Evolutionary conservation across 2,329 filamentous ascomycete genomes (phyloP).

Genomic region (Calonectria pseudoturangicola): DNA sequence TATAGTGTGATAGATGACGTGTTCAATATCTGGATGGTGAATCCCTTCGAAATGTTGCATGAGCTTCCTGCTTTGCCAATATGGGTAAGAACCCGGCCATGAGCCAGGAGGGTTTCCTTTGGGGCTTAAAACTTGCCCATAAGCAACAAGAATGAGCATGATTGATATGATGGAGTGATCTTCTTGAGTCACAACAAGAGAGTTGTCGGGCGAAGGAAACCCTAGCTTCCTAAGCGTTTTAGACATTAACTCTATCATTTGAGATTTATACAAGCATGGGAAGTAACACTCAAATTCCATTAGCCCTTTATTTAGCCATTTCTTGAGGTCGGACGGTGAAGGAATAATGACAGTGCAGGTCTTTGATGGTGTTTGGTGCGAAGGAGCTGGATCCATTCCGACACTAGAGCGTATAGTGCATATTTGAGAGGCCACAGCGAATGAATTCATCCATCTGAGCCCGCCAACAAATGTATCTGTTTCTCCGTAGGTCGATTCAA

Average conservation of each 20-base stretch:
- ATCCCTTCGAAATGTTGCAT: constrained; percentile 1
- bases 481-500: not conserved
- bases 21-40: not conserved
- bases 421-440: not conserved
- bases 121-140: not conserved
- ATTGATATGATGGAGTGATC: not conserved
- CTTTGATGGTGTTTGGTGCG: not conserved
- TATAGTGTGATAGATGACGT: not conserved
- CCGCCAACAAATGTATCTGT: constrained; percentile 1
- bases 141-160: not conserved
- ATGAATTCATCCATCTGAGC: not conserved
- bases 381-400: not conserved
- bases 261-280: not conserved
- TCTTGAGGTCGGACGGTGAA: not conserved
- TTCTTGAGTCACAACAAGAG: not conserved
- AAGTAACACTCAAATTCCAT: constrained; percentile 1
- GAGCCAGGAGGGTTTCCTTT: not conserved
- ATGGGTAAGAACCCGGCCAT: not conserved
- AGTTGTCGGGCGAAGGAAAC: not conserved
- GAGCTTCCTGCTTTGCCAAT: not conserved
- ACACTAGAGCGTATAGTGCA: not conserved
- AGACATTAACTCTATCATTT: not conserved
- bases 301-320: not conserved
- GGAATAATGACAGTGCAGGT: not conserved
- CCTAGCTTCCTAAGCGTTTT: not conserved